Percentiles rank a stretch among this genome's conserved stretches.
These are phyloP conservation scores for Backusella luteola DNA, from an alignment of 192 early-diverging fungal genomes.

Conservation along the genomic window DNA sequence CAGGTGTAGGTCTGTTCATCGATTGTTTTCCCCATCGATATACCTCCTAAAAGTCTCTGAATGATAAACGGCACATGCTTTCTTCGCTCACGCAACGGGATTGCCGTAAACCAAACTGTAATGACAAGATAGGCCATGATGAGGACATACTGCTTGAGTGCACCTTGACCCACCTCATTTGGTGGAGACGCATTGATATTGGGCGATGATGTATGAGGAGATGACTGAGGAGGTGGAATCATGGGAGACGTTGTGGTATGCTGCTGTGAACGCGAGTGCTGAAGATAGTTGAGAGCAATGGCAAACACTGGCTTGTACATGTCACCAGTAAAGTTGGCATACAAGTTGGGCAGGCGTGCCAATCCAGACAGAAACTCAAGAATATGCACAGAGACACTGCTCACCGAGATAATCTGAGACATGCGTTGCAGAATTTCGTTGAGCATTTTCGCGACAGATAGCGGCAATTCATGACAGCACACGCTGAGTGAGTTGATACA, in stretches of 20 bases:
- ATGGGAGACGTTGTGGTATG: slow-evolving; percentile 19
- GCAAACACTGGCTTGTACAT: slow-evolving; percentile 90
- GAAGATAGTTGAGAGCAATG: slow-evolving; percentile 88
- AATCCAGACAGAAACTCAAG: slow-evolving; percentile 91
- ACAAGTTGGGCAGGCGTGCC: slow-evolving; percentile 74
- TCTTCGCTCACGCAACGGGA: slow-evolving; percentile 70
- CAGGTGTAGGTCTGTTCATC: slow-evolving; percentile 93
- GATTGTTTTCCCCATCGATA: slow-evolving; percentile 48
- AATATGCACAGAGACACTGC: slow-evolving; percentile 77
- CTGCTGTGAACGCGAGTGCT: slow-evolving; percentile 45
- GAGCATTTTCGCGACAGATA: slow-evolving; percentile 71
- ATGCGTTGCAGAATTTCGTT: slow-evolving; percentile 69
- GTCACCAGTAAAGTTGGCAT: slow-evolving; percentile 73
- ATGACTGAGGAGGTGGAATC: slow-evolving; percentile 12
- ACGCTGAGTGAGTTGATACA: slow-evolving; percentile 83
- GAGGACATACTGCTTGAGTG: slow-evolving; percentile 76
- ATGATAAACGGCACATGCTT: slow-evolving; percentile 83
- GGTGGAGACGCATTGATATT: slow-evolving; percentile 15
- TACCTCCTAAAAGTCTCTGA: slow-evolving; percentile 65
- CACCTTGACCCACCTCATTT: slow-evolving; percentile 35
- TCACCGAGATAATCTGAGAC: slow-evolving; percentile 79
- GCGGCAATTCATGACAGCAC: slow-evolving; percentile 79
- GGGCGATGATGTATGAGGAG: slow-evolving; percentile 9
- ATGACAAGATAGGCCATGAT: slow-evolving; percentile 95
- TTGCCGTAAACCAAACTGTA: slow-evolving; percentile 83